Evolutionary conservation across 108 stramenopile genomes (phyloP), one percentile per base, ranked within the genome.

Genomic region (Schizochytrium sp.): DNA sequence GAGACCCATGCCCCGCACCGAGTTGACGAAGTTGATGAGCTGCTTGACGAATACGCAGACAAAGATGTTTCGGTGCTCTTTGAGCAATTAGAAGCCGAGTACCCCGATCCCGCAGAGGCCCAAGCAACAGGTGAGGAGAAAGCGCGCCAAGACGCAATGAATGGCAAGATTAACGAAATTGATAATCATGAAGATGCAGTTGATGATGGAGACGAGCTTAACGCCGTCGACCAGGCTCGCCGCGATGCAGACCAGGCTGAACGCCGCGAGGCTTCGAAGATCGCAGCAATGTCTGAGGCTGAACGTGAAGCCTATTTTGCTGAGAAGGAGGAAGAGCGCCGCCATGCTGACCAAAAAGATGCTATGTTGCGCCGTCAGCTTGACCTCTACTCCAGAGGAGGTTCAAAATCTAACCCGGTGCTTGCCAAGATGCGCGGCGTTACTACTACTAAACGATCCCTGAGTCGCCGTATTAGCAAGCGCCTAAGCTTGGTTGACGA

Each of bases 51-150:
- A 8, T 83, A 83, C 76, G 76, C 47, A 83, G 76, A 53, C 12
- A 55, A 13, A 53, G 53, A 83, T 10, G 40, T 83, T 10, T 49
- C 47, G 5, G 50, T 47, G 47, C 76, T 83, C 50, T 83, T 83
- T 55, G 53, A 83, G 7, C 50, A 83, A 53, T 53, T 83, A n/a
- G 55, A 55, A 13, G 76, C 49, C 5, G 5, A 10, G 15, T 83
- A 83, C 40, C 76, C 76, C n/a, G 76, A 83, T 53, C 76, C 76
- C n/a, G 76, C 76, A 13, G 76, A 83, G 76, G 76, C 76, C 47
- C 47, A 83, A 53, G 76, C 38, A n/a, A 53, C 19, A 49, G 76
- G 76, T 55, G 76, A 83, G 76, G 28, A 83, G 40, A 55, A 38
- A n/a, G 76, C 76, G 47, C 76, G 49, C 40, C 47, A 49, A 40